These are phyloP conservation scores for Eucalyptus pauciflora DNA, from an alignment of 345 rosid species.

Conservation along the genomic window DNA sequence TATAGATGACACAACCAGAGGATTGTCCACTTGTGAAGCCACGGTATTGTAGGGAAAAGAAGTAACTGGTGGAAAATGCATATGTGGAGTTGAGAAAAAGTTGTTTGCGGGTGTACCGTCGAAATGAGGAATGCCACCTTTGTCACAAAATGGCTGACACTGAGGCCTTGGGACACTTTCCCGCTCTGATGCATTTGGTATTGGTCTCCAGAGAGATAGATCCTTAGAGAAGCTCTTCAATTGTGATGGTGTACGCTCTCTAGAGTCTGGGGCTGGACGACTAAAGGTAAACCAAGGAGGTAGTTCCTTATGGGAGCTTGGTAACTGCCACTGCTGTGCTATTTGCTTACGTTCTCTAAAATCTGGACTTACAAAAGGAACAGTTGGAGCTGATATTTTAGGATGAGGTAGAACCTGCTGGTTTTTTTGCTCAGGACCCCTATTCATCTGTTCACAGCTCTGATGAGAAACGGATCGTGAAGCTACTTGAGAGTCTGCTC, in stretches of 20 bases:
- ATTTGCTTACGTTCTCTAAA: constrained; percentile 6
- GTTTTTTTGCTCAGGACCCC: constrained; percentile 10
- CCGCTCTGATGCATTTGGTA: constrained; percentile 6
- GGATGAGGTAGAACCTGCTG: constrained; percentile 7
- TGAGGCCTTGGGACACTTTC: constrained; percentile 1
- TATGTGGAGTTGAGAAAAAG: not conserved
- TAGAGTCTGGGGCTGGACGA: not conserved
- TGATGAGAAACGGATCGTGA: not conserved
- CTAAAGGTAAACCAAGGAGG: not conserved
- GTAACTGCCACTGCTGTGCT: not conserved
- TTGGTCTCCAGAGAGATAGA: constrained; percentile 26
- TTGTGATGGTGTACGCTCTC: not conserved
- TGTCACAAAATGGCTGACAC: constrained; percentile 5
- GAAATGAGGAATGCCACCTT: not conserved
- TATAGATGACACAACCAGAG: constrained; percentile 5
- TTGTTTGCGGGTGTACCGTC: not conserved
- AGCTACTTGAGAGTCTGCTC: constrained; percentile 2
- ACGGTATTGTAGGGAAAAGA: not conserved
- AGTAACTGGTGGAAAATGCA: not conserved
- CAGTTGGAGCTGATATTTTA: constrained; percentile 11
- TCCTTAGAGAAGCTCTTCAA: constrained; percentile 15
- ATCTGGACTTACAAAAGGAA: constrained; percentile 30
- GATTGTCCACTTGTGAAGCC: constrained; percentile 5
- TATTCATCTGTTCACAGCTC: not conserved
- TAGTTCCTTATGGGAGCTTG: not conserved